phyloP scores from a whole-genome alignment of 495 filamentous ascomycete genomes.

The Mytilinidion resinicola region DNA sequence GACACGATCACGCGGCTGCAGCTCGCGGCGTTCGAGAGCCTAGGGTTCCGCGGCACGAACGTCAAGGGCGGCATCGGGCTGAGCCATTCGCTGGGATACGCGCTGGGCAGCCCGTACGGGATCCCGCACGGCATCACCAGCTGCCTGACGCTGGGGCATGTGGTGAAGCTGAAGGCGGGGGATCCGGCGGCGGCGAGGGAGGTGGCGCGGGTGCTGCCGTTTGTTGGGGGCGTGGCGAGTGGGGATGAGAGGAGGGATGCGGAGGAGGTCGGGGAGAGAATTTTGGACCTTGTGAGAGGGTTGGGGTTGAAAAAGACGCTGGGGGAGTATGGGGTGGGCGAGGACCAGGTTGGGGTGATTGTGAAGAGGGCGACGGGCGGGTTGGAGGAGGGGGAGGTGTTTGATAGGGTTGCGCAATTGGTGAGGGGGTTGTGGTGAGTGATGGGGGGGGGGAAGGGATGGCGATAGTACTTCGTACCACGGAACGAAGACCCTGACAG shows the following conservation, averaged over 20 bases:
- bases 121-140: constrained; percentile 49
- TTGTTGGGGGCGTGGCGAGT: constrained; percentile 32
- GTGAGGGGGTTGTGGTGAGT: constrained; percentile 33
- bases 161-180: constrained; percentile 40
- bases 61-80: constrained; percentile 42
- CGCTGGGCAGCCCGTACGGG: constrained; percentile 44
- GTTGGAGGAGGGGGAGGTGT: constrained; percentile 31
- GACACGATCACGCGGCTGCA: constrained; percentile 42
- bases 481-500: too few relatives aligned
- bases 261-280: constrained; percentile 32
- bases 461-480: too few relatives aligned
- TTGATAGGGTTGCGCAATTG: constrained; percentile 32
- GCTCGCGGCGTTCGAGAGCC: constrained; percentile 41
- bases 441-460: neutral
- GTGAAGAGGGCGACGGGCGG: constrained; percentile 31
- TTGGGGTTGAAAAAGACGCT: constrained; percentile 34
- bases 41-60: constrained; percentile 41
- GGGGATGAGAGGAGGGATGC: constrained; percentile 38
- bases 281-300: constrained; percentile 34
- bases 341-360: constrained; percentile 35
- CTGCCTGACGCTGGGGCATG: constrained; percentile 43
- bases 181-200: constrained; percentile 38
- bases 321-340: constrained; percentile 33
- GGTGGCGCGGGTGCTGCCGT: constrained; percentile 39
- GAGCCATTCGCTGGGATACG: constrained; percentile 43